Evolutionary conservation across 176 grass and related monocot species (phyloP).

Genomic region (Poa annua): DNA sequence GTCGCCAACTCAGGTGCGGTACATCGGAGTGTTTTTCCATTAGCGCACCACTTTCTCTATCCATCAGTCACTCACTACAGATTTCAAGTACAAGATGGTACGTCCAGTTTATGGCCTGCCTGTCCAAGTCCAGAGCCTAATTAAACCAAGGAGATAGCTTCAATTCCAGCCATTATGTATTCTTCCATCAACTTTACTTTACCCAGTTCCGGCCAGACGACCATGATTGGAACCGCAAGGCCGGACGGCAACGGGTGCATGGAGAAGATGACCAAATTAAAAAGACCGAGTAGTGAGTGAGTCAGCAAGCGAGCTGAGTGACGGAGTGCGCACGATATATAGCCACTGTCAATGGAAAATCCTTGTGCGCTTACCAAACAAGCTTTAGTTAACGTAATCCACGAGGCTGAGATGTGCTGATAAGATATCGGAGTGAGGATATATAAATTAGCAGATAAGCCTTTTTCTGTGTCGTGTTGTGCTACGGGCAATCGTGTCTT

Average conservation of each 20-base stretch:
- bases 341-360: neutral
- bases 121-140: conserved; percentile 26
- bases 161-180: conserved; percentile 35
- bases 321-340: conserved; percentile 33
- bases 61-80: conserved; percentile 6
- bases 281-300: neutral
- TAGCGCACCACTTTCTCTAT: neutral
- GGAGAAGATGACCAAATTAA: conserved; percentile 9
- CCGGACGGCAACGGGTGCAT: neutral
- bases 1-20: conserved; percentile 2
- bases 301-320: neutral
- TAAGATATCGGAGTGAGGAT: conserved; percentile 27
- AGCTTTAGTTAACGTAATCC: conserved; percentile 41
- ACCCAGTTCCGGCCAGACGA: conserved; percentile 30
- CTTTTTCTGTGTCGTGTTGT: neutral
- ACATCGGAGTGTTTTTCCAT: neutral
- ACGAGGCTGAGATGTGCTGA: conserved; percentile 12
- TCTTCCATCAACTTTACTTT: conserved; percentile 40
- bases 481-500: neutral
- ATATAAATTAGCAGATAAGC: neutral
- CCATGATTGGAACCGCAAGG: conserved; percentile 34
- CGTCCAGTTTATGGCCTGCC: neutral
- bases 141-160: conserved; percentile 29
- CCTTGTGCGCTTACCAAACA: conserved; percentile 53
- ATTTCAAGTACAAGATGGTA: conserved; percentile 48